Evolutionary conservation across 148 eudicot species (phyloP).

Genomic region (Rhododendron griersonianum): DNA sequence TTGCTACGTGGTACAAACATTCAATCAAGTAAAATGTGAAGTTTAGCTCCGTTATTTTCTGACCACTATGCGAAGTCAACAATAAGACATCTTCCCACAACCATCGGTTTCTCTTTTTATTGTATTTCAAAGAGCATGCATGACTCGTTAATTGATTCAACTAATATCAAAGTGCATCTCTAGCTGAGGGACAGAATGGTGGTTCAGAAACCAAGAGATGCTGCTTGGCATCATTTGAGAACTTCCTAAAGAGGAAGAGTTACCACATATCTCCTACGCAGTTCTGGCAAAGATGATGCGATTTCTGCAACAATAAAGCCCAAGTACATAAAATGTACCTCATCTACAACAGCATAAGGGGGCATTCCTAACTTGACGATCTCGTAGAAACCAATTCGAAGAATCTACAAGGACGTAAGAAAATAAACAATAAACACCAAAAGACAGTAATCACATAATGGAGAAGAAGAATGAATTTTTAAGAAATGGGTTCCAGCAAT

Average conservation of each 20-base stretch:
- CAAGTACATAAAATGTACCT: conserved; percentile 36
- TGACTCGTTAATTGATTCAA: neutral
- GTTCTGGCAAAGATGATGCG: neutral
- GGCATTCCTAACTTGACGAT: conserved; percentile 90
- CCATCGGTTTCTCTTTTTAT: neutral
- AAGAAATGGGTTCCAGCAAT: neutral
- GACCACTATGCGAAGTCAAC: neutral
- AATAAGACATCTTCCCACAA: neutral
- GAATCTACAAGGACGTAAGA: conserved; percentile 45
- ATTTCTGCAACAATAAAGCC: neutral
- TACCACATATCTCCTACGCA: neutral
- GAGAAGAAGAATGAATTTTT: neutral
- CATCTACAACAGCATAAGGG: conserved; percentile 90
- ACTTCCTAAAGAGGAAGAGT: neutral
- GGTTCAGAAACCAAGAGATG: neutral
- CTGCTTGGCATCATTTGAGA: neutral
- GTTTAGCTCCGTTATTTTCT: neutral
- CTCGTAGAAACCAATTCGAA: conserved; percentile 89
- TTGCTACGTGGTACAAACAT: neutral
- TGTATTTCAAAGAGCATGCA: neutral
- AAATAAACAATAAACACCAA: neutral
- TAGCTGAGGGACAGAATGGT: neutral
- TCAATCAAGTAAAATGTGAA: neutral
- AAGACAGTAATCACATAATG: neutral
- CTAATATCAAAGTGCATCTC: neutral